phyloP scores from a whole-genome alignment of 306 rosid species.

The Casuarina cunninghamiana region DNA sequence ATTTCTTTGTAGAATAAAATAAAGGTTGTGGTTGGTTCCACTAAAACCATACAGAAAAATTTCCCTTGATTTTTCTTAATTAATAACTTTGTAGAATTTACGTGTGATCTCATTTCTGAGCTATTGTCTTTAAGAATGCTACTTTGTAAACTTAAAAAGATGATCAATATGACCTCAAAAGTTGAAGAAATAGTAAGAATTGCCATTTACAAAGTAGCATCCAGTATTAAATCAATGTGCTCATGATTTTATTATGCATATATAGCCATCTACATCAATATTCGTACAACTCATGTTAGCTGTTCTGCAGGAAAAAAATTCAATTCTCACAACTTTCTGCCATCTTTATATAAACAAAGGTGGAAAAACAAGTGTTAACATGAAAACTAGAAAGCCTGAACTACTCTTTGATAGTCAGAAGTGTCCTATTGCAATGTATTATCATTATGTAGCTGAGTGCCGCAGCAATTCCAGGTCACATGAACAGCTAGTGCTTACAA shows the following conservation, averaged over 20 bases:
- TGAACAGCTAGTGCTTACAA: slow-evolving; percentile 2
- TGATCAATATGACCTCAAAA: background rate
- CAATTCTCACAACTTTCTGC: background rate
- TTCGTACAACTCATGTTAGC: background rate
- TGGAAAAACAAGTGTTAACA: background rate
- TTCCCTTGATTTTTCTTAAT: background rate
- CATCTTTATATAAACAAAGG: background rate
- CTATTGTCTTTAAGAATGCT: background rate
- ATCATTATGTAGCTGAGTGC: background rate
- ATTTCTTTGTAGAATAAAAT: too few species aligned
- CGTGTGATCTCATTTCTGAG: background rate
- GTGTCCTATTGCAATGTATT: background rate
- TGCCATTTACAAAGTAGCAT: background rate
- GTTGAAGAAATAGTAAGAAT: background rate
- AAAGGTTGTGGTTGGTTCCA: too few species aligned
- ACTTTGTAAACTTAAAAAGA: background rate
- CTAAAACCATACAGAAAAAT: background rate
- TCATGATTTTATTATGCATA: background rate
- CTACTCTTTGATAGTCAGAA: background rate
- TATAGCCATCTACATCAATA: background rate
- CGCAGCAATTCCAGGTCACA: slow-evolving; percentile 3
- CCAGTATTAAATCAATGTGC: too few species aligned
- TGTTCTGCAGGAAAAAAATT: background rate
- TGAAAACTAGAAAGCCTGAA: background rate
- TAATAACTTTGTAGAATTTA: background rate